Conservation (phyloP, 108 stramenopile species). For the Skeletonema costatum region DNA sequence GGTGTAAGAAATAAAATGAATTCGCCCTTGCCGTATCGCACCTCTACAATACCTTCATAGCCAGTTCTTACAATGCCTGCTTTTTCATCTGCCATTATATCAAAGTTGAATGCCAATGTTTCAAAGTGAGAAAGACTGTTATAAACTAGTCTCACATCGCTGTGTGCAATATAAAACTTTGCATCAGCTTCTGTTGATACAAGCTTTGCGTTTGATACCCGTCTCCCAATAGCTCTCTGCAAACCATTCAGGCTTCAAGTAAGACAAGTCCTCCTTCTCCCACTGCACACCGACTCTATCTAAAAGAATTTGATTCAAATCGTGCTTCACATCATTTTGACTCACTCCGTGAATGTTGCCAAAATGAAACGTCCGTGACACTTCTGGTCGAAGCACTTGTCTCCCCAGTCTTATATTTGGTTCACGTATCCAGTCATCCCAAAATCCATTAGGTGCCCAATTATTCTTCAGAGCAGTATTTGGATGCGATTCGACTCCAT, state of each 20-base stretch:
- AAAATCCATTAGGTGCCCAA: constrained; percentile 79
- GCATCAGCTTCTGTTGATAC: constrained; percentile 54
- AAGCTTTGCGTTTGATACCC: constrained; percentile 45
- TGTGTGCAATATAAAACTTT: constrained; percentile 19
- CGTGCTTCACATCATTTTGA: constrained; percentile 54
- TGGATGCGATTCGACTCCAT: constrained; percentile 27
- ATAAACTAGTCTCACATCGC: constrained; percentile 63
- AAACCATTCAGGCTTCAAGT: constrained; percentile 52
- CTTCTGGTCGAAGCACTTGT: constrained; percentile 84
- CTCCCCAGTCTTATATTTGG: constrained; percentile 74
- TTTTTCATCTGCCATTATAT: constrained; percentile 90
- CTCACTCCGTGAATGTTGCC: constrained; percentile 69
- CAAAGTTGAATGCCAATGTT: constrained; percentile 55
- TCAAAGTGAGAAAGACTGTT: constrained; percentile 48
- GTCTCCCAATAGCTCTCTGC: constrained; percentile 49
- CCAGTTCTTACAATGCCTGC: constrained; percentile 89
- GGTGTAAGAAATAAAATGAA: constrained; percentile 64
- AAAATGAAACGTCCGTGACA: constrained; percentile 90
- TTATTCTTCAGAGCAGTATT: constrained; percentile 59
- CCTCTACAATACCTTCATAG: constrained; percentile 91
- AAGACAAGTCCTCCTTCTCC: constrained; percentile 65
- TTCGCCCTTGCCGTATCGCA: constrained; percentile 43
- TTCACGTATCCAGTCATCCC: constrained; percentile 98
- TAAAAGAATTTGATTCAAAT: constrained; percentile 59
- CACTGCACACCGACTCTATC: constrained; percentile 66